phyloP scores from a whole-genome alignment of 139 green algal genomes.

The Chlorella sp. region DNA sequence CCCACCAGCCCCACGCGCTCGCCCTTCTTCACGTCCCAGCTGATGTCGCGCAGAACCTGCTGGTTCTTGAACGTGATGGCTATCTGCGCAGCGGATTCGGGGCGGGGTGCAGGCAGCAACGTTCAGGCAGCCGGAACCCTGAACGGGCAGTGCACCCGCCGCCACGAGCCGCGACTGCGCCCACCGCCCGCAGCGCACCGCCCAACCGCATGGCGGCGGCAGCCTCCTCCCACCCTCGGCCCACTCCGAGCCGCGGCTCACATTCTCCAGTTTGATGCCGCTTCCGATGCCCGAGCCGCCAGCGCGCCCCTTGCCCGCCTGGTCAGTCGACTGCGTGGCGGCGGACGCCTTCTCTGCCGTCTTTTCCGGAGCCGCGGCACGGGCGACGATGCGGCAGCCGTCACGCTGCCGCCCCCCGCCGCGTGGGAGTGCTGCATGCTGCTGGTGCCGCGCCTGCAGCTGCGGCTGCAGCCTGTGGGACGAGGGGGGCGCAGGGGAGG shows the following conservation, averaged over 20 bases:
- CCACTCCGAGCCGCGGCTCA: conserved; percentile 38
- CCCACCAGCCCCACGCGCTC: conserved; percentile 97
- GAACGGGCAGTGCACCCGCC: no score
- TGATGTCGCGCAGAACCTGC: conserved; percentile 86
- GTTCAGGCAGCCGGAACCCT: no score
- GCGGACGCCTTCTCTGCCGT: neutral
- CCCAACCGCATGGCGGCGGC: no score
- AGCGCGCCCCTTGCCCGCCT: neutral
- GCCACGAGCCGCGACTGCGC: no score
- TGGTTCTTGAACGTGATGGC: conserved; percentile 92
- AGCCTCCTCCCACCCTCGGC: no score
- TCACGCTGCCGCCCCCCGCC: neutral
- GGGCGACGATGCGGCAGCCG: conserved; percentile 1
- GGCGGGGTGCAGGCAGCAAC: neutral
- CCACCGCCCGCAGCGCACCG: no score
- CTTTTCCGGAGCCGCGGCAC: conserved; percentile 1
- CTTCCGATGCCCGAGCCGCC: conserved; percentile 62
- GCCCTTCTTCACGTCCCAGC: conserved; percentile 97
- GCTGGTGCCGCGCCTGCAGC: conserved; percentile 3
- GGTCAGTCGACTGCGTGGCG: neutral
- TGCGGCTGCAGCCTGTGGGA: conserved; percentile 1
- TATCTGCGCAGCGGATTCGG: conserved; percentile 2
- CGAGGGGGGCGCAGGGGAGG: neutral
- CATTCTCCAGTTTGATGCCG: conserved; percentile 77
- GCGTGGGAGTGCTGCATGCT: conserved; percentile 2